These are phyloP conservation scores for Blumeria hordei DNA, from an alignment of 2,329 filamentous ascomycete species.

Conservation along the genomic window DNA sequence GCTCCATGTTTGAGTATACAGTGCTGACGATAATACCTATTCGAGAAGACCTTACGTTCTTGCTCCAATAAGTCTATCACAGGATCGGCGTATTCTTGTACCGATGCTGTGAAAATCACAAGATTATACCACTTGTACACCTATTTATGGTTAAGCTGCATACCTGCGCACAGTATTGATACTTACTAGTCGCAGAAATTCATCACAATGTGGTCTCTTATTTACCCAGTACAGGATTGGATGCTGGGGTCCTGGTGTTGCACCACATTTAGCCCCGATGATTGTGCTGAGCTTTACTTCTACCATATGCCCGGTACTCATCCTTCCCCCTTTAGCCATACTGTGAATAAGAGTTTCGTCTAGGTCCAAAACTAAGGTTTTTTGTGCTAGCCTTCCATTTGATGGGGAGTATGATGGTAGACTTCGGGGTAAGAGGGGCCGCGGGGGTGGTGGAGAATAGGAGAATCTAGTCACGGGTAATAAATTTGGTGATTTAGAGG, in stretches of 20 bases:
- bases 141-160: slow-evolving; percentile 19
- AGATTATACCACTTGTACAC: slow-evolving; percentile 97
- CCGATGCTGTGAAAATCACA: slow-evolving; percentile 86
- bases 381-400: slow-evolving; percentile 37
- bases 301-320: slow-evolving; percentile 96
- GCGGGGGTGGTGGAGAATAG: slow-evolving; percentile 65
- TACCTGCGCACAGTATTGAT: neutral
- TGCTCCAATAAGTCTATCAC: slow-evolving; percentile 97
- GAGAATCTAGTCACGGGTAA: slow-evolving; percentile 66
- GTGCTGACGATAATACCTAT: slow-evolving; percentile 85
- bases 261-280: slow-evolving; percentile 40
- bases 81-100: slow-evolving; percentile 95
- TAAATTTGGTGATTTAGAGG: slow-evolving; percentile 59
- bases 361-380: slow-evolving; percentile 84
- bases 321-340: slow-evolving; percentile 85
- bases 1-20: slow-evolving; percentile 89
- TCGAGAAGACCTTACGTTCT: slow-evolving; percentile 88
- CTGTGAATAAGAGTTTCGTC: slow-evolving; percentile 97
- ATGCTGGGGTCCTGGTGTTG: slow-evolving; percentile 58
- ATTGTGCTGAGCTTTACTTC: slow-evolving; percentile 70
- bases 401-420: slow-evolving; percentile 61
- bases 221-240: slow-evolving; percentile 98
- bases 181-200: slow-evolving; percentile 64
- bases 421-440: slow-evolving; percentile 68
- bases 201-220: slow-evolving; percentile 89